Base-by-base conservation (phyloP, 352 stramenopile species). In the Phytophthora crassamura region DNA sequence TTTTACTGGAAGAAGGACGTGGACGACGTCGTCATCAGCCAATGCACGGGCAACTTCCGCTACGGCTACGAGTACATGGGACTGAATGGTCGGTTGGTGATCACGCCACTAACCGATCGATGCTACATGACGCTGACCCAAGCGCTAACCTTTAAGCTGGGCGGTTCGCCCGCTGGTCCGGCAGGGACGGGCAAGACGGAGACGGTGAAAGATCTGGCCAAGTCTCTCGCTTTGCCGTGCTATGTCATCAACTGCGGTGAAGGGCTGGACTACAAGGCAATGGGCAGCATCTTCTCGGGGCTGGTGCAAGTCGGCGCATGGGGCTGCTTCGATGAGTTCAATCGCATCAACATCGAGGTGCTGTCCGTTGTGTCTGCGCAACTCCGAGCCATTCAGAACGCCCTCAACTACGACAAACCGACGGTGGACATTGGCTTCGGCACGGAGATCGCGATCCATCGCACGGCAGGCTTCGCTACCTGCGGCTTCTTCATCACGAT, bases 401-500 rank as follows among this genome's bases (percentile, higher is more conserved):
- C 91, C 11, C 74, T 98, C 9, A 96, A 98, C 57, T 93, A 95
- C 62, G 91, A 96, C 63, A 92, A 94, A 39, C 88, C 90, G 7
- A 97, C 88, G 0, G 89, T 96, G 9, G 90, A 98, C 51, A 98
- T 98, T 62, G 91, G 91, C 15, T 96, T 97, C 48, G 93, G 93
- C 18, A 86, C 86, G 0, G 90, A 97, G 61, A 97, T 98, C 11
- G 73, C 78, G 1, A 97, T 98, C 32, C 95, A 98, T 48, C 85
- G 94, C 18, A 96, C 96, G 0, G 90, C 87, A 6, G 94, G 92
- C 0, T 98, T 98, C 50, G 94, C 94, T 10, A 98, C 91, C 0
- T 98, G 90, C 48, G 94, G 94, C 0, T 96, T 98, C 50, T 98
- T 98, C 75, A 98, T 98, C 66, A 98, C 93, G 1, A 98, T 98